phyloP scores from a whole-genome alignment of 2,329 filamentous ascomycete species.

The Leptographium galeiforme region DNA sequence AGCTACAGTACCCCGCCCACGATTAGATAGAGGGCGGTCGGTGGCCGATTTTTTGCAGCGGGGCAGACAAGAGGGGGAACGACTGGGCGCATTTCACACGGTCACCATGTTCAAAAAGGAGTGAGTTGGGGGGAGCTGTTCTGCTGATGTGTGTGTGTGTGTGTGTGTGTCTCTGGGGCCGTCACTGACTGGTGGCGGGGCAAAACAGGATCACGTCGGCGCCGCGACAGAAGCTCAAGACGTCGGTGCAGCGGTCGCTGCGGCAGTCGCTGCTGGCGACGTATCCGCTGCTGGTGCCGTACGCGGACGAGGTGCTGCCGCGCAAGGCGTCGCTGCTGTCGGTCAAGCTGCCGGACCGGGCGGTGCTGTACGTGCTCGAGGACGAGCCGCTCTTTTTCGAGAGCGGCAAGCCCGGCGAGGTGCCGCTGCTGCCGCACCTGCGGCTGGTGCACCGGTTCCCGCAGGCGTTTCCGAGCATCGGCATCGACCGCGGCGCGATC shows the following conservation, averaged over 20 bases:
- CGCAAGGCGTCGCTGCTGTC: conserved; percentile 87
- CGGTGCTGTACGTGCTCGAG: conserved; percentile 76
- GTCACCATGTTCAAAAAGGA: conserved; percentile 84
- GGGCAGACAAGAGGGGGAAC: no score
- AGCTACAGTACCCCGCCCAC: background rate
- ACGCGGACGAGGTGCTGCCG: conserved; percentile 88
- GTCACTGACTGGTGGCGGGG: no score
- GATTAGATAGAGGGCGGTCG: background rate
- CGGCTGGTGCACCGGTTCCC: conserved; percentile 84
- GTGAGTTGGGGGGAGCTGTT: conserved; percentile 28
- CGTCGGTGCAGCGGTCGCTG: conserved; percentile 78
- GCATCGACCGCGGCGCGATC: conserved; percentile 91
- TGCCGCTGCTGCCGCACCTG: conserved; percentile 71
- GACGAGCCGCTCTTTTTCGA: conserved; percentile 80
- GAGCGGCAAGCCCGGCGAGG: conserved; percentile 35
- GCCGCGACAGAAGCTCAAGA: conserved; percentile 93
- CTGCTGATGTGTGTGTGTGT: background rate
- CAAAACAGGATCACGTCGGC: conserved; percentile 62
- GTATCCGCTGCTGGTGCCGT: conserved; percentile 72
- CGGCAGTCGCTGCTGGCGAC: conserved; percentile 69
- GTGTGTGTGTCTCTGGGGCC: no score
- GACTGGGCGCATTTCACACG: background rate
- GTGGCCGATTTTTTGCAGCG: no score
- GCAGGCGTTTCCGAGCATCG: conserved; percentile 64
- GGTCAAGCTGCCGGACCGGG: conserved; percentile 85